Evolutionary conservation across 1,139 yeast species (phyloP), one percentile per base, ranked within the genome.

Genomic region (Keqinozyma sinolaborantium): DNA sequence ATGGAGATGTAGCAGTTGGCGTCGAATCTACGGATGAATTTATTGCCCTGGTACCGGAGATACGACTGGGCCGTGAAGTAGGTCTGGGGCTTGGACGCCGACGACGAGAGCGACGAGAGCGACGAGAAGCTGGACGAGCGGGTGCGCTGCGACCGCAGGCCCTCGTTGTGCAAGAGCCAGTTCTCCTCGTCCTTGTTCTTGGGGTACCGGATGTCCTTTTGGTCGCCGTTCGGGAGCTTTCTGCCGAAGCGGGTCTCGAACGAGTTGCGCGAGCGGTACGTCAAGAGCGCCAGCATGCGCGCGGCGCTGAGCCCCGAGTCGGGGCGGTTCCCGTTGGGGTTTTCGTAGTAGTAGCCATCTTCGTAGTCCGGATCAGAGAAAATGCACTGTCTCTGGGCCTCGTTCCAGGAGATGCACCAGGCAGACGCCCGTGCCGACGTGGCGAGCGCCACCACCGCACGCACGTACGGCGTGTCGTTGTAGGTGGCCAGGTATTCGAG

Each of bases 391-490:
- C 98, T 75, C 59, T 92, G 98, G 5, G 98, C 95, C 53, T 92
- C 98, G 36, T 95, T 92, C 98, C 98, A 92, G 3, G 96, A 85
- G 34, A 92, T 92, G 47, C 97, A 92, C 98, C 98, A 92, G 0
- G 98, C 98, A 5, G 95, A 84, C 28, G 92, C 95, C 49, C 95
- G 70, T 0, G 97, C 97, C 26, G 95, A 79, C 0, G 98, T 90
- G 2, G 98, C 98, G 35, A 92, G 64, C 0, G 97, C 95, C 14
- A 92, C 80, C 16, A 86, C 69, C 23, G 77, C 64, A 37, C 73
- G 73, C 13, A 92, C 95, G 50, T 78, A 92, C 3, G 68, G 73
- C 2, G 71, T 60, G n/a, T 86, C 83, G 44, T 76, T 83, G 50
- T 77, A 83, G 2, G 83, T 79, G 50, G 72, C 58, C 9, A 70